phyloP scores from a whole-genome alignment of 805 yeast species.

The Monosporozyma yasuniensis region DNA sequence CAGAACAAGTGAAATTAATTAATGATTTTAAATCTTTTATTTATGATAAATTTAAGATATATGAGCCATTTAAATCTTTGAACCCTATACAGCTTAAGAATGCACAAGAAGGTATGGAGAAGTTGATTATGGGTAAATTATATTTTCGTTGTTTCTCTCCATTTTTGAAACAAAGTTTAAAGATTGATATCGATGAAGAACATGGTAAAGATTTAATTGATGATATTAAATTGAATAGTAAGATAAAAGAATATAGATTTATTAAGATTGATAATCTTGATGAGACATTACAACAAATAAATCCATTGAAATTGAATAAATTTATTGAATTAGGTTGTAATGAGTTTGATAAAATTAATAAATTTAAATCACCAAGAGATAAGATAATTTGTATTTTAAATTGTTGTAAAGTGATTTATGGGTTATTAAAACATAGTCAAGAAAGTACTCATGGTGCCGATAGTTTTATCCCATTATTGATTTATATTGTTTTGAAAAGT shows the following conservation, averaged over 20 bases:
- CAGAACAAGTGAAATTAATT: constrained; percentile 71
- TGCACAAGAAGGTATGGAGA: constrained; percentile 86
- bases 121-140: constrained; percentile 79
- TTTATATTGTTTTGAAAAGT: constrained; percentile 67
- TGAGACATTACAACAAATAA: constrained; percentile 33
- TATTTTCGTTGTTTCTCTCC: constrained; percentile 79
- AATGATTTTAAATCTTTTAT: constrained; percentile 71
- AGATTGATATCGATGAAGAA: constrained; percentile 37
- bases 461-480: constrained; percentile 80
- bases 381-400: constrained; percentile 85
- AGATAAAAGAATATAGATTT: constrained; percentile 60
- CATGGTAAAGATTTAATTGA: constrained; percentile 55
- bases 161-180: constrained; percentile 15
- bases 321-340: constrained; percentile 59
- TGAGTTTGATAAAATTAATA: constrained; percentile 70
- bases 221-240: constrained; percentile 46
- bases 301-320: constrained; percentile 32
- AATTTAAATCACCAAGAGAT: constrained; percentile 88
- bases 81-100: constrained; percentile 54
- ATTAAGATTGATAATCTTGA: constrained; percentile 71
- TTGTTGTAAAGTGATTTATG: constrained; percentile 87
- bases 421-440: constrained; percentile 63
- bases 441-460: constrained; percentile 81
- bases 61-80: constrained; percentile 68
- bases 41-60: constrained; percentile 47